Percentiles rank a stretch among this genome's conserved stretches.
Conservation (phyloP, 208 protist species). For the Leishmania aethiopica region DNA sequence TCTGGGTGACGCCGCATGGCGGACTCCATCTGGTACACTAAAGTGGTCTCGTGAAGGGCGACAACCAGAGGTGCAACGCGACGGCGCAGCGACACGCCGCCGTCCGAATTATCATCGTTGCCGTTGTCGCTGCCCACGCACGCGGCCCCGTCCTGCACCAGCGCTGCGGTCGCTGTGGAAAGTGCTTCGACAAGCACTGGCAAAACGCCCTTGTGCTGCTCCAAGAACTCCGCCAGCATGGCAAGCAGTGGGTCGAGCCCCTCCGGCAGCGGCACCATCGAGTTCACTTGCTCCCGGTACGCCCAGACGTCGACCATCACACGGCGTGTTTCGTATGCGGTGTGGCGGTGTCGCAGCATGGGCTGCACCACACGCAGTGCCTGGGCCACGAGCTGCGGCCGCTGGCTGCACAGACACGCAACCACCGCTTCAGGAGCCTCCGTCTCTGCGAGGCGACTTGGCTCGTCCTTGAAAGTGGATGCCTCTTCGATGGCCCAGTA, state of each 20-base stretch:
- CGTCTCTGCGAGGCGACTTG: slow-evolving; percentile 60
- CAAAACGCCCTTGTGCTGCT: slow-evolving; percentile 12
- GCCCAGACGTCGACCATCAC: slow-evolving; percentile 13
- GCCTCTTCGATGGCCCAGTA: slow-evolving; percentile 81
- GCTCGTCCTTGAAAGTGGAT: slow-evolving; percentile 43
- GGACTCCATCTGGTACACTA: slow-evolving; percentile 42
- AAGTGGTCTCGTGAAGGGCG: slow-evolving; percentile 29
- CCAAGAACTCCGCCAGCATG: slow-evolving; percentile 29
- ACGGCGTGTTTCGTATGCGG: slow-evolving; percentile 49
- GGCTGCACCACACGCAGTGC: slow-evolving; percentile 45
- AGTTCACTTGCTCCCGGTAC: slow-evolving; percentile 1
- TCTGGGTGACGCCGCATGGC: slow-evolving; percentile 42
- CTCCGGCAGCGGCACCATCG: neutral
- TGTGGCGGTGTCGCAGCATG: slow-evolving; percentile 60
- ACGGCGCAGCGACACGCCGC: neutral
- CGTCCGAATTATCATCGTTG: neutral
- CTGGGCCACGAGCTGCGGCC: slow-evolving; percentile 50
- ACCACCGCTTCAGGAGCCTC: slow-evolving; percentile 58
- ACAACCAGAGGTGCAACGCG: slow-evolving; percentile 20
- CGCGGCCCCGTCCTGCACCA: slow-evolving; percentile 16
- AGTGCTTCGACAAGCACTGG: slow-evolving; percentile 21
- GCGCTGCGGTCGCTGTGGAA: slow-evolving; percentile 17
- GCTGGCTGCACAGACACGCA: slow-evolving; percentile 39
- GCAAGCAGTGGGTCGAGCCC: slow-evolving; percentile 12
- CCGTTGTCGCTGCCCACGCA: neutral